A percentile compares a stretch with the other conserved stretches of the same genome.
Conservation (phyloP, 2,329 filamentous ascomycete species). For the Spiromastix sp. region DNA sequence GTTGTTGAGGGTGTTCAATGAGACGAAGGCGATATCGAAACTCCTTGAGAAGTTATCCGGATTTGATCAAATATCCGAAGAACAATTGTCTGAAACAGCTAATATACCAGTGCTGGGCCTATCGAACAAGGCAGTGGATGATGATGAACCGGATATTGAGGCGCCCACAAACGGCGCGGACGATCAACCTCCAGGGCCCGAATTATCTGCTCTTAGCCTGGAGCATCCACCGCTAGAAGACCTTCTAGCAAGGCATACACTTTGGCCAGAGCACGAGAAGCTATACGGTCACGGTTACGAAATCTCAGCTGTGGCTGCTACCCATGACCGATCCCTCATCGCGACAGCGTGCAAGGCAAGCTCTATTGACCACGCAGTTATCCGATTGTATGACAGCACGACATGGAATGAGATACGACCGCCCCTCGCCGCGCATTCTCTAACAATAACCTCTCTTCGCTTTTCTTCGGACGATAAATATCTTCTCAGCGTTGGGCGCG, state of each 20-base stretch:
- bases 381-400: conserved; percentile 78
- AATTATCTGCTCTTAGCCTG: conserved; percentile 51
- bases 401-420: conserved; percentile 83
- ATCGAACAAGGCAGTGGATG: conserved; percentile 84
- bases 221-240: conserved; percentile 79
- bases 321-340: conserved; percentile 62
- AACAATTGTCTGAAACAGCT: conserved; percentile 67
- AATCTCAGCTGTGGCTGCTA: conserved; percentile 75
- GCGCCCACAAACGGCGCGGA: conserved; percentile 32
- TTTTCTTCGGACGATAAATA: conserved; percentile 67
- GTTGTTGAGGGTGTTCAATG: conserved; percentile 86
- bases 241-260: conserved; percentile 73
- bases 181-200: conserved; percentile 19
- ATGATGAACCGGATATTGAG: conserved; percentile 29
- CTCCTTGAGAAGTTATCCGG: conserved; percentile 61
- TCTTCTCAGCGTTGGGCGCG: conserved; percentile 79
- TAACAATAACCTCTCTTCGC: conserved; percentile 72
- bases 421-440: conserved; percentile 68
- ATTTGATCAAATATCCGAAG: conserved; percentile 35
- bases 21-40: conserved; percentile 71
- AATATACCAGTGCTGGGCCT: conserved; percentile 91
- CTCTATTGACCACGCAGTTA: conserved; percentile 86
- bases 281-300: conserved; percentile 97
- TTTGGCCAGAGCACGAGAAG: conserved; percentile 95
- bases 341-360: conserved; percentile 91